Percentiles rank a stretch among this genome's conserved stretches.
These are phyloP conservation scores for Dioscorea zingiberensis DNA, from an alignment of 106 monocot genomes.

Conservation along the genomic window DNA sequence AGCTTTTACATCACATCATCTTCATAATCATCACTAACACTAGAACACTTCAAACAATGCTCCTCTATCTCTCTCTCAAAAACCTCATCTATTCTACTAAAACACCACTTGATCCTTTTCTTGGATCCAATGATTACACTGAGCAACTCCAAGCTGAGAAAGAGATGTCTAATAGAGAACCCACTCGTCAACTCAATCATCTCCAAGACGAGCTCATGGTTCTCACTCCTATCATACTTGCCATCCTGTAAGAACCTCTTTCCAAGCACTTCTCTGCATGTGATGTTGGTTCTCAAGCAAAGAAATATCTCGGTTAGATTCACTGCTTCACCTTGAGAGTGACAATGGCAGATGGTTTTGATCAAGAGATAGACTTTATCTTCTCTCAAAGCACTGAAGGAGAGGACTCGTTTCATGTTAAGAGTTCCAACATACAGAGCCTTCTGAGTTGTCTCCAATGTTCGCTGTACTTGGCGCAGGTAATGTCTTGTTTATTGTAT, in stretches of 20 bases:
- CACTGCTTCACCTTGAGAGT: not conserved
- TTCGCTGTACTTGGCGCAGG: conserved; percentile 4
- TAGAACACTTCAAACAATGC: not conserved
- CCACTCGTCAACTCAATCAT: conserved; percentile 6
- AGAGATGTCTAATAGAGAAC: conserved; percentile 20
- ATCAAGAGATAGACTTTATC: conserved; percentile 8
- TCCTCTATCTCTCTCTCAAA: conserved; percentile 14
- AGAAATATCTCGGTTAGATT: conserved; percentile 26
- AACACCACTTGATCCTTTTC: conserved; percentile 9
- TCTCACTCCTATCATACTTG: not conserved
- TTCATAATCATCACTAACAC: not conserved
- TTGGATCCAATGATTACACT: conserved; percentile 8
- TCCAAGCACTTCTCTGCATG: conserved; percentile 15
- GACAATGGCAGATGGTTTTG: not conserved
- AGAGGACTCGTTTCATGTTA: conserved; percentile 2
- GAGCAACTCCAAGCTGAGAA: conserved; percentile 16
- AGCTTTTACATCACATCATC: conserved; percentile 4
- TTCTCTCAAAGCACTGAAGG: not conserved
- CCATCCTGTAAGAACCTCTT: not conserved
- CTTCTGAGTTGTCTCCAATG: conserved; percentile 10
- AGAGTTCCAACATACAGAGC: conserved; percentile 1
- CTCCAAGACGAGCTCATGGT: conserved; percentile 14
- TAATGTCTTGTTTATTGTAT: not conserved
- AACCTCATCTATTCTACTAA: conserved; percentile 12
- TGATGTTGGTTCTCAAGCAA: conserved; percentile 6